Evolutionary conservation across 1,284 basidiomycete species (phyloP), one percentile per base, ranked within the genome.

Genomic region (Leccinum proliferum): DNA sequence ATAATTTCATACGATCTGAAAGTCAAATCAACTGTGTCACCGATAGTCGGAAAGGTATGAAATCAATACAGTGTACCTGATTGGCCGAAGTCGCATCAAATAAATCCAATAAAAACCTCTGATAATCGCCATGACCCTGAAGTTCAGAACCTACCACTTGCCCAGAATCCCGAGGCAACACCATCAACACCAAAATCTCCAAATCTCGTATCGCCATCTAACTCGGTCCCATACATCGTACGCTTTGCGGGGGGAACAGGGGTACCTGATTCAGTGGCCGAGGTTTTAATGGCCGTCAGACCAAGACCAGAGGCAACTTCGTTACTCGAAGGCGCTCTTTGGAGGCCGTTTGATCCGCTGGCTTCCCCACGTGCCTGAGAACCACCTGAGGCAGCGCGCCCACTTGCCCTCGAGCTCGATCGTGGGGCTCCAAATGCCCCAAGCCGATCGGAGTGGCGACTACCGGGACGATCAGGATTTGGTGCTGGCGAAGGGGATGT

Each of bases 181-280:
- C 88, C 86, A 69, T 89, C 86, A 34, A 89, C 78, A 55, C 90
- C 90, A 72, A 91, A 92, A 74, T 92, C 89, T 5, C 90, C 90
- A 70, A 92, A 92, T 56, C 89, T 83, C 11, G 86, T 87, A 70
- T 92, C 89, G 50, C 77, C 77, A 34, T 89, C 88, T 52, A 90
- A 72, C 73, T 92, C 89, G 1, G 89, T 92, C 5, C 89, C 89
- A 73, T 90, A 92, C 85, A 92, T 89, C 15, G 90, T 92, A 64
- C 84, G 81, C 70, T 81, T 83, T 64, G 80, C 73, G 14, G 77
- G 77, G 55, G 73, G 71, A 10, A 69, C 73, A 53, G 73, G 71
- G 29, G 70, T 69, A 48, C 67, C 70, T 61, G 68, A 62, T 60
- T 70, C 72, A 15, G 68, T 73, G 18, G 73, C 72, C 11, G 68